phyloP scores from a whole-genome alignment of 805 yeast genomes.

The Hanseniaspora jakobsenii region DNA sequence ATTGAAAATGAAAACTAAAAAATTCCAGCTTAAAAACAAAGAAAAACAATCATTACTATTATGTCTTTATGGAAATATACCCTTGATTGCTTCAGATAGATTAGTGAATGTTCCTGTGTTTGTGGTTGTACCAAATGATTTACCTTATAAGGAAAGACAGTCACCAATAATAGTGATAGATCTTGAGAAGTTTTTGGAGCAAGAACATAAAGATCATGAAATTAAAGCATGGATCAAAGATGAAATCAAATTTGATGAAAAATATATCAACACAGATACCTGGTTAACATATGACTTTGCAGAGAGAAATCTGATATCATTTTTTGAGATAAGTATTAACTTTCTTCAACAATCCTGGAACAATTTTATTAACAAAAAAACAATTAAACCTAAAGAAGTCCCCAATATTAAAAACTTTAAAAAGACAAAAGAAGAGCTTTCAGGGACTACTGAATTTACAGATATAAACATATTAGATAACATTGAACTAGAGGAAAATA shows the following conservation, averaged over 20 bases:
- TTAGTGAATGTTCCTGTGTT: conserved; percentile 22
- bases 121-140: conserved; percentile 29
- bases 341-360: conserved; percentile 5
- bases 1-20: conserved; percentile 59
- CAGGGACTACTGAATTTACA: neutral
- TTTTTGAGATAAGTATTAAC: neutral
- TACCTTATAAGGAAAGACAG: conserved; percentile 37
- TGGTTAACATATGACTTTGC: conserved; percentile 1
- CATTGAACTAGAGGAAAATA: conserved; percentile 1
- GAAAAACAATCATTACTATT: conserved; percentile 54
- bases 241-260: neutral
- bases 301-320: neutral
- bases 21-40: conserved; percentile 36
- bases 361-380: neutral
- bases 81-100: conserved; percentile 16
- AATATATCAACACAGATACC: neutral
- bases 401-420: neutral
- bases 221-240: conserved; percentile 75
- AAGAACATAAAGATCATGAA: conserved; percentile 28
- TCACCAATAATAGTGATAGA: conserved; percentile 58
- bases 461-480: conserved; percentile 4
- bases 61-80: conserved; percentile 43
- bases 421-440: neutral
- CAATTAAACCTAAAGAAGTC: neutral
- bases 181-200: conserved; percentile 28